Evolutionary conservation across 106 monocot species (phyloP), one percentile per base, ranked within the genome.

Genomic region (Triglochin maritima): DNA sequence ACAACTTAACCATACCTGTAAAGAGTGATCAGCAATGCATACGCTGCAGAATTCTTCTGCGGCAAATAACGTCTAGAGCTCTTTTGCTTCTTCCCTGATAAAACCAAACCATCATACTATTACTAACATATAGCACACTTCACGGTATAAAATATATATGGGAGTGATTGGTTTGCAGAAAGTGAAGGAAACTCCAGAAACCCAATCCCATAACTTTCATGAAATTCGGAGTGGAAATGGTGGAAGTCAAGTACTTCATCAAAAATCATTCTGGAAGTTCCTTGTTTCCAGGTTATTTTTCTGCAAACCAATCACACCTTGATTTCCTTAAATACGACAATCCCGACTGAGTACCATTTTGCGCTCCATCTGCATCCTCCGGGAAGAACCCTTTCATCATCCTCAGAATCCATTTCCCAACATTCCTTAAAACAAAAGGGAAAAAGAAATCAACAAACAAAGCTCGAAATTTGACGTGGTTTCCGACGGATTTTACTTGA

Each of bases 1-100:
- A 12, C 3, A 6, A 7, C 9, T 4, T 9, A 44, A 46, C 4
- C 46, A 44, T 52, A 90, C 94, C 90, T 90, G 62, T 95, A 85
- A 54, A 95, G 87, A 3, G 94, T 90, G 64, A 95, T 81, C 75
- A 90, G 65, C 57, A 95, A 79, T 0, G 94, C 94, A 85, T 96
- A 96, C 3, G 91, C 79, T 9, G 77, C 90, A 41, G 96, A 91
- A 73, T 91, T 96, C 90, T 96, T 96, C 64, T 88, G 83, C 10
- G 96, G 96, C 6, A 88, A 47, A 80, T 96, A 96, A 12, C 85
- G 76, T 50, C 77, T 96, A 13, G 81, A 64, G 41, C 69, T 84
- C 72, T 84, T 85, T 2, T 72, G 9, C 75, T 80, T 83, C 83
- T 82, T 96, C 62, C 83, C 96, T 96, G 57, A 8, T 46, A 68